Percentiles rank a stretch among this genome's conserved stretches.
Evolutionary conservation across 2,329 filamentous ascomycete genomes (phyloP).

Genomic region (Sclerotiophoma versabilis): DNA sequence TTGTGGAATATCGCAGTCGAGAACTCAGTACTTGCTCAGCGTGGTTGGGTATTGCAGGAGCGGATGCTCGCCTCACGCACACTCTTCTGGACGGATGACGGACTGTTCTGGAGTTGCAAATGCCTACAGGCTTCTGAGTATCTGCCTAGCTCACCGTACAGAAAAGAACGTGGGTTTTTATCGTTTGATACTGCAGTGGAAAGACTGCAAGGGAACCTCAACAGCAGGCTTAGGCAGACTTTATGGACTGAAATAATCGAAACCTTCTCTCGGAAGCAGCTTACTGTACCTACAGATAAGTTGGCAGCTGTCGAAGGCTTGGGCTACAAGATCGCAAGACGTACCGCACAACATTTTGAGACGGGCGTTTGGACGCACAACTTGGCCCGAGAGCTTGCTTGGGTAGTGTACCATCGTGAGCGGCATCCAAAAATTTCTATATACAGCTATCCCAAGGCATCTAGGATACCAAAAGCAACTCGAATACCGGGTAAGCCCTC

Average conservation of each 20-base stretch:
- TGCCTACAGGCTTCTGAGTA: background rate
- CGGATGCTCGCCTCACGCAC: background rate
- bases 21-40: background rate
- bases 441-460: too few relatives aligned
- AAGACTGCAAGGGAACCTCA: too few relatives aligned
- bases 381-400: background rate
- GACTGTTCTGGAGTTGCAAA: background rate
- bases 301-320: background rate
- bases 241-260: background rate
- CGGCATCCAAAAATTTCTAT: too few relatives aligned
- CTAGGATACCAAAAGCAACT: too few relatives aligned
- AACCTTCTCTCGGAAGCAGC: background rate
- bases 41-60: slow-evolving; percentile 4
- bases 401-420: background rate
- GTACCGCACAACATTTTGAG: background rate
- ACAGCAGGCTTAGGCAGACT: too few relatives aligned
- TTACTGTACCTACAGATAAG: background rate
- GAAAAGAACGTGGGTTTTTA: background rate
- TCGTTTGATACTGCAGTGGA: background rate
- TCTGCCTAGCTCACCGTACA: too few relatives aligned
- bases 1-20: background rate
- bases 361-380: background rate
- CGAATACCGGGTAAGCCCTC: background rate
- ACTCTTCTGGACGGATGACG: background rate
- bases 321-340: background rate